Conservation (phyloP, 768 basidiomycete genomes). For the Piloderma croceum region DNA sequence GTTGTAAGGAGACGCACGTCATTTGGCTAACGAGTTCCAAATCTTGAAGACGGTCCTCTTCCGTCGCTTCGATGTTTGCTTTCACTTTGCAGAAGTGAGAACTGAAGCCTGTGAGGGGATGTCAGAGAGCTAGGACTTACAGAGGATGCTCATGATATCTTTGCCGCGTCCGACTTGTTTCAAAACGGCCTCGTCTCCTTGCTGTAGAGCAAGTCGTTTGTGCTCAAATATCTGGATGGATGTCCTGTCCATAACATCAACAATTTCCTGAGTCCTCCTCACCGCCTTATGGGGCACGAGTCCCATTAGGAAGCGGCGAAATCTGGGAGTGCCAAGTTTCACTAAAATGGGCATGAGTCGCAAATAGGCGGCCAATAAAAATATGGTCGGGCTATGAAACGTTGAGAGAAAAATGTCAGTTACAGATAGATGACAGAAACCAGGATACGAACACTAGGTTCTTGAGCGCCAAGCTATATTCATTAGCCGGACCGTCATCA, state of each 20-base stretch:
- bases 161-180: constrained; percentile 28
- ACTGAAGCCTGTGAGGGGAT: not conserved
- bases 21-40: constrained; percentile 28
- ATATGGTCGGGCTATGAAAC: constrained; percentile 14
- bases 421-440: constrained; percentile 1
- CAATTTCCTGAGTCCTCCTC: constrained; percentile 23
- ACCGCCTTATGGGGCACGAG: constrained; percentile 23
- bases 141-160: constrained; percentile 27
- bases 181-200: constrained; percentile 22
- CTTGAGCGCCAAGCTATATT: constrained; percentile 40
- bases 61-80: constrained; percentile 25
- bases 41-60: constrained; percentile 25
- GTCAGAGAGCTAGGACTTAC: constrained; percentile 10
- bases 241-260: constrained; percentile 30
- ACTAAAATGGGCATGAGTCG: constrained; percentile 23
- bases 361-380: constrained; percentile 12
- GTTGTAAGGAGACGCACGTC: constrained; percentile 5
- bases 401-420: not conserved
- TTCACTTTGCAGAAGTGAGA: constrained; percentile 18
- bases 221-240: constrained; percentile 27
- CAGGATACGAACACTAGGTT: constrained; percentile 39
- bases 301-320: constrained; percentile 30
- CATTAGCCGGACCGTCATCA: not conserved
- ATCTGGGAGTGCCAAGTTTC: constrained; percentile 26
- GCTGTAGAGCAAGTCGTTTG: constrained; percentile 28